phyloP scores from a whole-genome alignment of 2,329 filamentous ascomycete genomes.

The Eurotiales sp. region DNA sequence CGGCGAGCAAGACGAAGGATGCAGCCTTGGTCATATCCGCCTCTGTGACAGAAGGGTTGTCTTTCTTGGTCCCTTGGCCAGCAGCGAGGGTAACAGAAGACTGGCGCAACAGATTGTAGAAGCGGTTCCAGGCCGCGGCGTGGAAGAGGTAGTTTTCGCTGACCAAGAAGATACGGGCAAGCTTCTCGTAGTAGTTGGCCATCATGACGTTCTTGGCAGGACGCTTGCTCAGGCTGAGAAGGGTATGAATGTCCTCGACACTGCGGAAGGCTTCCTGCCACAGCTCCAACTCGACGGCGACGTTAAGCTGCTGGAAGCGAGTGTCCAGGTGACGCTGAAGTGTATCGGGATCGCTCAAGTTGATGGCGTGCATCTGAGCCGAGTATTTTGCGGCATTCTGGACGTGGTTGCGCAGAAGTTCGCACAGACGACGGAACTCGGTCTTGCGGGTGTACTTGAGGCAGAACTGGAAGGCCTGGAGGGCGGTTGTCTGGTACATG shows the following conservation, averaged over 20 bases:
- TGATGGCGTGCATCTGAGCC: conserved; percentile 98
- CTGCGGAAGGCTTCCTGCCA: conserved; percentile 99
- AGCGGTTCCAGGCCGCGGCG: conserved; percentile 92
- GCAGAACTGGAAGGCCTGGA: conserved; percentile 98
- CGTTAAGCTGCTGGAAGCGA: conserved; percentile 96
- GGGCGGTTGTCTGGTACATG: conserved; percentile 96
- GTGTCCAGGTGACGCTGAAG: conserved; percentile 96
- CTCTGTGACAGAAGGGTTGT: conserved; percentile 86
- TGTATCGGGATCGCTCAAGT: conserved; percentile 94
- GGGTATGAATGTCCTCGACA: conserved; percentile 96
- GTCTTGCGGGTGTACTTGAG: conserved; percentile 98
- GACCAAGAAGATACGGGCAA: conserved; percentile 96
- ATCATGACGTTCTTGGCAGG: conserved; percentile 99
- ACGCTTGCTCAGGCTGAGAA: conserved; percentile 95
- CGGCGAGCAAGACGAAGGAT: conserved; percentile 91
- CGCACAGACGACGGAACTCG: conserved; percentile 96
- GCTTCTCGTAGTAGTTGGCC: conserved; percentile 99
- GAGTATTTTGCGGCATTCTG: conserved; percentile 99
- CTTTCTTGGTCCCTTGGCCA: conserved; percentile 86
- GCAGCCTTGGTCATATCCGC: conserved; percentile 90
- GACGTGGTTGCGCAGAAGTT: conserved; percentile 96
- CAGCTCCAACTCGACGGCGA: conserved; percentile 93
- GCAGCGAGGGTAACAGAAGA: conserved; percentile 78
- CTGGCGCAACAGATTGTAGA: conserved; percentile 93
- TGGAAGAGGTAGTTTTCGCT: conserved; percentile 99